Evolutionary conservation across 108 stramenopile genomes (phyloP), one percentile per base, ranked within the genome.

Genomic region (Skeletonema marinoi): DNA sequence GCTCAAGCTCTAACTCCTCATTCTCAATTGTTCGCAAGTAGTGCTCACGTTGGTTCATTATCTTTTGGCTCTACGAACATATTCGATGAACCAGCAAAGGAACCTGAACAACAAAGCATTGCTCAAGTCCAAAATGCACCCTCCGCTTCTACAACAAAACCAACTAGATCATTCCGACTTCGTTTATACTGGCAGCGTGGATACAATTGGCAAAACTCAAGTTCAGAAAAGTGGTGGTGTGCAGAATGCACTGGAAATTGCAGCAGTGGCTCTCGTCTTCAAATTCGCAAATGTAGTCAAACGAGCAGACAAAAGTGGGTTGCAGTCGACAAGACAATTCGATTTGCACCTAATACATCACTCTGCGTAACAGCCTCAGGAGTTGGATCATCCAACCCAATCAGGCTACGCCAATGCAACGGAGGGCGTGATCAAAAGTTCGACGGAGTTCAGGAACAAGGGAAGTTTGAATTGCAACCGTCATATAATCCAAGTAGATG

Each of bases 191-290:
- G 74, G 74, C 48, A 74, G 60, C 46, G 12, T 25, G 68, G 68
- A 12, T 68, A 59, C 66, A 68, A 56, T 9, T 74, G 74, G 74
- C 74, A 74, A 36, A 14, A 13, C 30, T 60, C 30, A 3, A 19
- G 14, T 2, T 50, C 68, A 13, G 74, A 74, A 60, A 56, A 50
- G 25, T 74, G 54, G 56, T 74, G 56, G 56, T 74, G 74, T 50
- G 68, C 68, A 25, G 67, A 74, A 32, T 68, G 66, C 54, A 25
- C 32, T 11, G 74, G 74, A 14, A 60, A 29, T 6, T 71, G 71
- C 21, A 41, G 30, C 13, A 39, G 25, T 42, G 60, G 60, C 6
- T 33, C 32, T 19, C 17, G 30, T 10, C 21, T 71, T 29, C 71
- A 71, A 44, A 30, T 74, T 56, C 11, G 30, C 66, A 66, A 68